A percentile compares a stretch with the other conserved stretches of the same genome.
Evolutionary conservation across 2,329 filamentous ascomycete species (phyloP).

Genomic region (Monilinia aucupariae): DNA sequence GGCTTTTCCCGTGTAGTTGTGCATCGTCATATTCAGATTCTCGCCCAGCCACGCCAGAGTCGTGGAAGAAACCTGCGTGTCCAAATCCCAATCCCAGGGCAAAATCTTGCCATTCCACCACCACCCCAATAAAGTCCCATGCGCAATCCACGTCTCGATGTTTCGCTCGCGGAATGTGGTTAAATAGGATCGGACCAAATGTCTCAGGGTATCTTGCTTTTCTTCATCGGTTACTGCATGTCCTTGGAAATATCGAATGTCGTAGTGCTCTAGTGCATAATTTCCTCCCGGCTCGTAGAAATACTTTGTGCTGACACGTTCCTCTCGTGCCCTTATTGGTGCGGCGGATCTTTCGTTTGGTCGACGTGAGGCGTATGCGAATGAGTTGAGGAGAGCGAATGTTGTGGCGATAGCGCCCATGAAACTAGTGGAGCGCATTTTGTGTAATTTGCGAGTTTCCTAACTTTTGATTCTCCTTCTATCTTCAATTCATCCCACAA

Average conservation of each 20-base stretch:
- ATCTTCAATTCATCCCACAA: not conserved
- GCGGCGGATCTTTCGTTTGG: not conserved
- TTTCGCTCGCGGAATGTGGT: constrained; percentile 57
- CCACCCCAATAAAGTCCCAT: constrained; percentile 80
- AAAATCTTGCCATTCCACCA: constrained; percentile 79
- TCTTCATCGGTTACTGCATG: constrained; percentile 59
- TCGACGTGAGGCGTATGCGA: not conserved
- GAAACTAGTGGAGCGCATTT: constrained; percentile 13
- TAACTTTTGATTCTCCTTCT: not conserved
- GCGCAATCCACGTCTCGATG: constrained; percentile 80
- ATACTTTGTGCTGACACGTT: constrained; percentile 26
- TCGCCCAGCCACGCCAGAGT: constrained; percentile 62
- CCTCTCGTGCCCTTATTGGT: not conserved
- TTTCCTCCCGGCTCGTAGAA: constrained; percentile 53
- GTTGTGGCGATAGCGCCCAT: constrained; percentile 2
- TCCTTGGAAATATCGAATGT: constrained; percentile 60
- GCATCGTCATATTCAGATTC: constrained; percentile 61
- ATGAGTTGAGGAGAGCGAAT: constrained; percentile 1
- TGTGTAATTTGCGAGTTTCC: not conserved
- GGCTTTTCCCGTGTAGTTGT: constrained; percentile 37
- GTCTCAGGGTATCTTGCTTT: constrained; percentile 58
- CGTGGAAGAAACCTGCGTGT: constrained; percentile 67
- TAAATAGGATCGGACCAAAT: constrained; percentile 71
- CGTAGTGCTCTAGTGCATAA: constrained; percentile 65
- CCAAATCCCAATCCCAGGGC: constrained; percentile 81